phyloP scores from a whole-genome alignment of 495 filamentous ascomycete genomes.

The Podospora didyma region DNA sequence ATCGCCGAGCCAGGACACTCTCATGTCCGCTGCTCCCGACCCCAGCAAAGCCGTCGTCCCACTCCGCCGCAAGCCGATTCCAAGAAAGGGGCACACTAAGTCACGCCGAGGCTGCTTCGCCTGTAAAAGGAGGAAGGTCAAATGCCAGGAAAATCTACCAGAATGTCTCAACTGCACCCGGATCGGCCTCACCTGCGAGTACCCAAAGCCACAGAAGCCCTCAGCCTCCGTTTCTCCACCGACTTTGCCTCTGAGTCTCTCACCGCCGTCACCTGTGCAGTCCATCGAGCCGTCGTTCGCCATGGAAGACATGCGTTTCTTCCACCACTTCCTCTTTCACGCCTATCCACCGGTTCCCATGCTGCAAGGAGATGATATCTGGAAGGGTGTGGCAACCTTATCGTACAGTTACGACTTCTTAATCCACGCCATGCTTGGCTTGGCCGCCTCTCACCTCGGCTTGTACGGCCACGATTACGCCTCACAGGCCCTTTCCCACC shows the following conservation, averaged over 20 bases:
- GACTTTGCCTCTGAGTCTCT: not conserved
- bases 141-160: constrained; percentile 50
- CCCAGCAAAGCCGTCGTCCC: not conserved
- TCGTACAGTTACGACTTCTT: constrained; percentile 41
- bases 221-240: not conserved
- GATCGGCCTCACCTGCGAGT: constrained; percentile 47
- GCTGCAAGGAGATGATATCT: constrained; percentile 44
- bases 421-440: constrained; percentile 49
- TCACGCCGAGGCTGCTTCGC: constrained; percentile 52
- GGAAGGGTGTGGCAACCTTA: constrained; percentile 46
- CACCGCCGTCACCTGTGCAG: constrained; percentile 6
- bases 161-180: constrained; percentile 50
- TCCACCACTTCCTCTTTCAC: constrained; percentile 51
- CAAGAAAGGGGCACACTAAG: constrained; percentile 48
- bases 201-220: constrained; percentile 28
- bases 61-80: constrained; percentile 27
- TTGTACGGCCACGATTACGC: constrained; percentile 22
- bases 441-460: constrained; percentile 46
- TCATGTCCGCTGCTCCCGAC: not conserved
- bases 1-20: no score
- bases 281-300: constrained; percentile 29
- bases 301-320: constrained; percentile 48
- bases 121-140: constrained; percentile 57
- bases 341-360: constrained; percentile 54
- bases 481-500: constrained; percentile 37